phyloP scores from a whole-genome alignment of 1,284 basidiomycete genomes.

The Leucoagaricus sp. region DNA sequence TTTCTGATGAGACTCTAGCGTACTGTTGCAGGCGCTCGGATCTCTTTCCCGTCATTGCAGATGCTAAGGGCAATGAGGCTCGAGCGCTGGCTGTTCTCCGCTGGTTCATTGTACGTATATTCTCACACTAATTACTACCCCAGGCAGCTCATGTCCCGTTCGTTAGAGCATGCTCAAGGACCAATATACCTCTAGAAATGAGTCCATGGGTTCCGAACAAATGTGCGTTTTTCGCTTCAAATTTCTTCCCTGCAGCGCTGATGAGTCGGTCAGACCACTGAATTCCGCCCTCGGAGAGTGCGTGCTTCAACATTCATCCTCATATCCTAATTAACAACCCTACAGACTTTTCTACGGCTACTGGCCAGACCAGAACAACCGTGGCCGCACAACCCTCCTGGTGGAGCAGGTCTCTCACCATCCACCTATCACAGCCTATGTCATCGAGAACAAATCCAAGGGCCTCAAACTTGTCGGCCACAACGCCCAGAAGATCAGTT shows the following conservation, averaged over 20 bases:
- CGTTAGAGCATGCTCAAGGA: conserved; percentile 85
- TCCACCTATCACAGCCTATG: conserved; percentile 86
- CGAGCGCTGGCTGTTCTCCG: conserved; percentile 76
- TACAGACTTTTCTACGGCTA: conserved; percentile 86
- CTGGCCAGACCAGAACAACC: conserved; percentile 84
- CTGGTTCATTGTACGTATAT: conserved; percentile 84
- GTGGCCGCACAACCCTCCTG: conserved; percentile 82
- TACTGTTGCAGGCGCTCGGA: conserved; percentile 94
- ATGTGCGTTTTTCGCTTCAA: conserved; percentile 55
- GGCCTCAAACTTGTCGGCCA: conserved; percentile 86
- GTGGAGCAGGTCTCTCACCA: conserved; percentile 99
- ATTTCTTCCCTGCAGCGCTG: not conserved
- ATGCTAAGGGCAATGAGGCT: conserved; percentile 71
- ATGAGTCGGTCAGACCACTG: conserved; percentile 61
- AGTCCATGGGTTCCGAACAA: conserved; percentile 95
- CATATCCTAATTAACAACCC: not conserved
- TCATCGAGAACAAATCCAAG: conserved; percentile 83
- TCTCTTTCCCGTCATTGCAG: conserved; percentile 81
- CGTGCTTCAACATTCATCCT: conserved; percentile 30
- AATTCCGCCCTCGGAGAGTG: conserved; percentile 96
- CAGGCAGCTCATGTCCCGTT: not conserved
- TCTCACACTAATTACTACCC: not conserved
- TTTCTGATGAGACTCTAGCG: conserved; percentile 41
- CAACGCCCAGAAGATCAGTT: conserved; percentile 95
- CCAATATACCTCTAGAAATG: conserved; percentile 92